Conservation (phyloP, 345 rosid species). For the Citrus hindsii region DNA sequence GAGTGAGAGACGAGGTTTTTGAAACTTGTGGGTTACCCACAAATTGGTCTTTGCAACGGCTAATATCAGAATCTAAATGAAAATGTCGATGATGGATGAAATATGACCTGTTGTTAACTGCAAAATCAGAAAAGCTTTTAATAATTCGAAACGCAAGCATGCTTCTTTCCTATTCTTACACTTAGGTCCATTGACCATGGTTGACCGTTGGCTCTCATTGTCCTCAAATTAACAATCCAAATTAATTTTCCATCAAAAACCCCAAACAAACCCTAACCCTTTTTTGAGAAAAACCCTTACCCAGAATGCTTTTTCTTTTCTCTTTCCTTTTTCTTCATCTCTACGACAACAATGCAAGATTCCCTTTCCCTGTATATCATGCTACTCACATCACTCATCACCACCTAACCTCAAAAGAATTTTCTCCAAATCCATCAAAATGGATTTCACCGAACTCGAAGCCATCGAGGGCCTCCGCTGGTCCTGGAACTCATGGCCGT, state of each 20-base stretch:
- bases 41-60: not conserved
- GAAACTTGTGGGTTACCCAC: not conserved
- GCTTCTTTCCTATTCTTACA: no score
- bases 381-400: not conserved
- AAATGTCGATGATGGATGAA: no score
- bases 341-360: constrained; percentile 2
- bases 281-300: no score
- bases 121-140: no score
- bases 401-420: not conserved
- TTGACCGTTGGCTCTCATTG: no score
- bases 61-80: no score
- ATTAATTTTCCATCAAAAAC: not conserved
- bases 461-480: constrained; percentile 91
- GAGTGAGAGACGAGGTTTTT: not conserved
- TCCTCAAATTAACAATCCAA: not conserved
- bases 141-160: no score
- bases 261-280: not conserved
- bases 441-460: constrained; percentile 91
- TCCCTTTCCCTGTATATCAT: not conserved
- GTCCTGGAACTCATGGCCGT: constrained; percentile 98
- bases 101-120: no score
- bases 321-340: not conserved
- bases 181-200: no score
- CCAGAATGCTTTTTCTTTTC: no score
- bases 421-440: constrained; percentile 6